phyloP scores from a whole-genome alignment of 257 asterid species.

The Ilex aquifolium region DNA sequence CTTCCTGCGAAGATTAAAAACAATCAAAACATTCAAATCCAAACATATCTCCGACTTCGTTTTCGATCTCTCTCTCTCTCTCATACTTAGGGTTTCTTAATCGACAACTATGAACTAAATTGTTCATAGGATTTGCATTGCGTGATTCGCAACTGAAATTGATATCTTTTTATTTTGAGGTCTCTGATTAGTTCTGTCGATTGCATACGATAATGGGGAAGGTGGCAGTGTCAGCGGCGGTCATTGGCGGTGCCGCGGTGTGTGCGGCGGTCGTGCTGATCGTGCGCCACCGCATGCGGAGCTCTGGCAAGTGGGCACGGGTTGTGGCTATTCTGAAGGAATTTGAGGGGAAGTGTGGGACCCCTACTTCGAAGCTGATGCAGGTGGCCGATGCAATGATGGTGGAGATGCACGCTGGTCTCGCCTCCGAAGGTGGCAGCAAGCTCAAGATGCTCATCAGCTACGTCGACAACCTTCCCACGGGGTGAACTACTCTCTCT shows the following conservation, averaged over 20 bases:
- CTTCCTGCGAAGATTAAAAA: no score
- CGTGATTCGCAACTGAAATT: no score
- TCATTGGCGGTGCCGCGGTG: conserved; percentile 43
- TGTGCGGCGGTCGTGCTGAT: conserved; percentile 52
- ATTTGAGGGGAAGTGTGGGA: conserved; percentile 47
- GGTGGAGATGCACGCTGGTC: conserved; percentile 73
- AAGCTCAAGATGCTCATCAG: conserved; percentile 66
- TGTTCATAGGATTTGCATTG: no score
- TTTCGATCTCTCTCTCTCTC: no score
- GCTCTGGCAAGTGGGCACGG: conserved; percentile 44
- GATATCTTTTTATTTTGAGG: no score
- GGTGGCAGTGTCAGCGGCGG: conserved; percentile 45
- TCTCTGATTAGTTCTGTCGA: no score
- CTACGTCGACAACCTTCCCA: conserved; percentile 56
- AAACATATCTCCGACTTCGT: no score
- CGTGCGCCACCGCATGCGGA: conserved; percentile 39
- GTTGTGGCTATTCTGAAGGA: conserved; percentile 47
- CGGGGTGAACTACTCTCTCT: conserved; percentile 37
- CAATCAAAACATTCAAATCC: no score
- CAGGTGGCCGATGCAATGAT: conserved; percentile 72
- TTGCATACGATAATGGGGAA: conserved; percentile 21
- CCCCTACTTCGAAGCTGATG: conserved; percentile 36
- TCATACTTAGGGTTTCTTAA: no score
- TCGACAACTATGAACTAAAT: no score
- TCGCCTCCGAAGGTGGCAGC: conserved; percentile 70